Evolutionary conservation across 352 stramenopile genomes (phyloP).

Genomic region (Phytophthora nicotianae): DNA sequence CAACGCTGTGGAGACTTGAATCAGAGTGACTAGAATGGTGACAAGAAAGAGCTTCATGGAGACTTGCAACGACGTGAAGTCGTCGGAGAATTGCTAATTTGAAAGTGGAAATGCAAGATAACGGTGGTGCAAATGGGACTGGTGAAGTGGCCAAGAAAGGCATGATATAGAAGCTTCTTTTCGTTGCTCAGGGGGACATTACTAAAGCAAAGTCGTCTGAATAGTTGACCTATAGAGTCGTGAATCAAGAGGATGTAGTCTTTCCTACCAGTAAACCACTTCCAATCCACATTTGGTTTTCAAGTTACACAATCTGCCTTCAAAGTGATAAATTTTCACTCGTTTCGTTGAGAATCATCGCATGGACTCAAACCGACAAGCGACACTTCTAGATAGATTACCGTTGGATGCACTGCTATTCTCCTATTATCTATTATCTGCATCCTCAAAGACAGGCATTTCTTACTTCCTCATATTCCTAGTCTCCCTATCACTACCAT

Average conservation of each 20-base stretch:
- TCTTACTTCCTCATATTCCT: background rate
- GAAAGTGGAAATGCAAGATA: background rate
- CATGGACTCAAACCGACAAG: background rate
- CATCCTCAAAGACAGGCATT: background rate
- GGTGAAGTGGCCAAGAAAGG: background rate
- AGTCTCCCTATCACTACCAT: slow-evolving; percentile 3
- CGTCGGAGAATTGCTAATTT: background rate
- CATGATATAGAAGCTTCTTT: background rate
- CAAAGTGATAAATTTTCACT: background rate
- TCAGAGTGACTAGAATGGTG: background rate
- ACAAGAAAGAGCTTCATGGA: slow-evolving; percentile 10
- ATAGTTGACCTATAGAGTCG: background rate
- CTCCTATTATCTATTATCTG: background rate
- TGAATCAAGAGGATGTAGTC: background rate
- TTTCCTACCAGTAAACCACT: background rate
- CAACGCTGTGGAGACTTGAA: background rate
- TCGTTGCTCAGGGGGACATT: slow-evolving; percentile 3
- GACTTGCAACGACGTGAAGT: background rate
- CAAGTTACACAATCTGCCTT: too few species aligned
- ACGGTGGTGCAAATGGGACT: background rate
- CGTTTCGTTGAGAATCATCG: background rate
- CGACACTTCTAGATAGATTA: background rate
- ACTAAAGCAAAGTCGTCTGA: background rate
- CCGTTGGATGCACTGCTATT: background rate
- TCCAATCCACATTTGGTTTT: background rate